Percentiles rank a stretch among this genome's conserved stretches.
These are phyloP conservation scores for Phialemonium atrogriseum DNA, from an alignment of 2,329 filamentous ascomycete species.

Conservation along the genomic window DNA sequence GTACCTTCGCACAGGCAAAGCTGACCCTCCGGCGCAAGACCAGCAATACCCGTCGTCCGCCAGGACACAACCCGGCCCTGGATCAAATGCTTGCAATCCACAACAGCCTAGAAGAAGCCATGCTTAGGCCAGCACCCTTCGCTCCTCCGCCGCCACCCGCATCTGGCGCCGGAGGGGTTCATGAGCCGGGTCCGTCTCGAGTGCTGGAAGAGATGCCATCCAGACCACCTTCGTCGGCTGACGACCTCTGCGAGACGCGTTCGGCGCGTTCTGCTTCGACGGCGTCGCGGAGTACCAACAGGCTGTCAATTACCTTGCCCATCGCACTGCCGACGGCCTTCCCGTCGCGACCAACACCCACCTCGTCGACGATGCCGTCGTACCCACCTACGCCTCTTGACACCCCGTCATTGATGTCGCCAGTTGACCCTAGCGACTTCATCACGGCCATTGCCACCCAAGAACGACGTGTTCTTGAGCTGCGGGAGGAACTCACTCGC, in stretches of 20 bases:
- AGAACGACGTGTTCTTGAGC: conserved; percentile 81
- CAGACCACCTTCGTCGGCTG: conserved; percentile 22
- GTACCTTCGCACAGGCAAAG: conserved; percentile 8
- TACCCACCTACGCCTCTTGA: conserved; percentile 44
- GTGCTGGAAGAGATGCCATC: conserved; percentile 26
- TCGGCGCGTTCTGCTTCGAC: conserved; percentile 44
- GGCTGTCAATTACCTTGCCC: conserved; percentile 54
- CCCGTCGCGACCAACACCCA: conserved; percentile 43
- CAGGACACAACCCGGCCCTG: conserved; percentile 7
- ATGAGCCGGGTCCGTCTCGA: conserved; percentile 16
- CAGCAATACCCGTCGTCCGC: conserved; percentile 3
- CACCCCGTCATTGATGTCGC: conserved; percentile 31
- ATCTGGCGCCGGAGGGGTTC: conserved; percentile 7
- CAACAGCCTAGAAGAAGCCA: conserved; percentile 15
- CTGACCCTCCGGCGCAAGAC: conserved; percentile 3
- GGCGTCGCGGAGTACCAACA: conserved; percentile 45
- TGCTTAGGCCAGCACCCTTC: conserved; percentile 9
- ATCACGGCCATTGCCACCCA: conserved; percentile 87
- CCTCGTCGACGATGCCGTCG: conserved; percentile 30
- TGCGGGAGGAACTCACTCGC: conserved; percentile 79
- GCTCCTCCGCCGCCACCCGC: conserved; percentile 4
- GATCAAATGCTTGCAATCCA: conserved; percentile 13
- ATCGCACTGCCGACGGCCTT: conserved; percentile 46
- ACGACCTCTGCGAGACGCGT: conserved; percentile 32
- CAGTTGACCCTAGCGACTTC: conserved; percentile 56